Evolutionary conservation across 2,329 filamentous ascomycete genomes (phyloP).

Genomic region (Ophiostoma piceae): DNA sequence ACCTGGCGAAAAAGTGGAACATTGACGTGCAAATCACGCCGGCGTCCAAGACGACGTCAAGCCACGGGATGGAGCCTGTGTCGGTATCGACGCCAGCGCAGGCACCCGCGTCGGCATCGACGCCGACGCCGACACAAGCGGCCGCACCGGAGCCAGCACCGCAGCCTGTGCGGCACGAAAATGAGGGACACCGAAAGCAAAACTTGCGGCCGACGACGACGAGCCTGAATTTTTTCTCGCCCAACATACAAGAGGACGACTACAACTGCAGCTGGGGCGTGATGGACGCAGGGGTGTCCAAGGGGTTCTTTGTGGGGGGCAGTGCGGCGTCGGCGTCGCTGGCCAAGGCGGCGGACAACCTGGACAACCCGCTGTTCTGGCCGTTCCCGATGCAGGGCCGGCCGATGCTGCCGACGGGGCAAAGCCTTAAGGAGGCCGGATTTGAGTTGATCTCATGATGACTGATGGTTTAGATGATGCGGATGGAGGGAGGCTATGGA

Average conservation of each 20-base stretch:
- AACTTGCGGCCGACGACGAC: conserved; percentile 42
- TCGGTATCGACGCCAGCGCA: conserved; percentile 23
- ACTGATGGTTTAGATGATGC: too few species aligned
- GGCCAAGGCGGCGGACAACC: conserved; percentile 33
- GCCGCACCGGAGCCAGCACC: background rate
- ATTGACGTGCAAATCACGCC: conserved; percentile 45
- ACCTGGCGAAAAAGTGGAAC: conserved; percentile 54
- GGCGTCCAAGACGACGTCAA: conserved; percentile 23
- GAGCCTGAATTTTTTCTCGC: conserved; percentile 55
- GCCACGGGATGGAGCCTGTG: background rate
- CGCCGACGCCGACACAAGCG: background rate
- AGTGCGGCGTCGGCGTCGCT: conserved; percentile 19
- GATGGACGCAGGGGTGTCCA: conserved; percentile 15
- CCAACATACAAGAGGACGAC: conserved; percentile 34
- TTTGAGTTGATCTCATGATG: conserved; percentile 36
- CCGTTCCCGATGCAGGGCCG: conserved; percentile 57
- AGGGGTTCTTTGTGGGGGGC: conserved; percentile 13
- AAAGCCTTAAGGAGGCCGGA: conserved; percentile 47
- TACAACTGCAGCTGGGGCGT: conserved; percentile 41
- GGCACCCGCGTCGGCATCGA: background rate
- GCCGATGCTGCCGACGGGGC: conserved; percentile 47
- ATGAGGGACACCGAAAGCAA: background rate
- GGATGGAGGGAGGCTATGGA: too few species aligned
- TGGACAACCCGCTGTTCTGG: conserved; percentile 56
- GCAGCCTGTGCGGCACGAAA: background rate